Evolutionary conservation across 441 rosid species (phyloP).

Genomic region (Adansonia grandidieri): DNA sequence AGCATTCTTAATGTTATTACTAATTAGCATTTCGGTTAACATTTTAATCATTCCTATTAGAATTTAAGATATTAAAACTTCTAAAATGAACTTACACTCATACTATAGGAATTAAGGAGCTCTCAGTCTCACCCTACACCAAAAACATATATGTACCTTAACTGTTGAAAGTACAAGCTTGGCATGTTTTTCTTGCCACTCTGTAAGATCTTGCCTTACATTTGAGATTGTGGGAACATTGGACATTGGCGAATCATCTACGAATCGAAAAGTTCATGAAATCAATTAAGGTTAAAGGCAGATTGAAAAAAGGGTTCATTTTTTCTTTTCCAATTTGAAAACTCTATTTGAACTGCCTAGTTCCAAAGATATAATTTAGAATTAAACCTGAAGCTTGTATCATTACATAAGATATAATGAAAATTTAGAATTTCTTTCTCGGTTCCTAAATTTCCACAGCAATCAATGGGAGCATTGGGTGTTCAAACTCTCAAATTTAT

Average conservation of each 20-base stretch:
- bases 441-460: neutral
- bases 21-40: neutral
- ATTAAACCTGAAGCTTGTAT: neutral
- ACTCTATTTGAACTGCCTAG: neutral
- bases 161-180: conserved; percentile 47
- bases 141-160: conserved; percentile 32
- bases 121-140: neutral
- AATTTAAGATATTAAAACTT: neutral
- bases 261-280: conserved; percentile 16
- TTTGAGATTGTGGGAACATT: conserved; percentile 47
- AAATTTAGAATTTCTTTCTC: neutral
- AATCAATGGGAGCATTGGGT: neutral
- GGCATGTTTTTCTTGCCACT: conserved; percentile 54
- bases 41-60: neutral
- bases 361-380: neutral
- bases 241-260: conserved; percentile 47
- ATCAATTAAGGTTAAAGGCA: neutral
- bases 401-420: neutral
- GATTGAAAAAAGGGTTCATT: neutral
- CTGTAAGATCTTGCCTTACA: conserved; percentile 50
- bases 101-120: neutral
- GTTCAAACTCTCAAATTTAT: conserved; percentile 13
- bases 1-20: neutral
- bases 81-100: neutral
- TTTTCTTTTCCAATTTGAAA: neutral